Percentiles rank a stretch among this genome's conserved stretches.
Evolutionary conservation across 2,329 filamentous ascomycete genomes (phyloP).

Genomic region (Ceratocystis smalleyi): DNA sequence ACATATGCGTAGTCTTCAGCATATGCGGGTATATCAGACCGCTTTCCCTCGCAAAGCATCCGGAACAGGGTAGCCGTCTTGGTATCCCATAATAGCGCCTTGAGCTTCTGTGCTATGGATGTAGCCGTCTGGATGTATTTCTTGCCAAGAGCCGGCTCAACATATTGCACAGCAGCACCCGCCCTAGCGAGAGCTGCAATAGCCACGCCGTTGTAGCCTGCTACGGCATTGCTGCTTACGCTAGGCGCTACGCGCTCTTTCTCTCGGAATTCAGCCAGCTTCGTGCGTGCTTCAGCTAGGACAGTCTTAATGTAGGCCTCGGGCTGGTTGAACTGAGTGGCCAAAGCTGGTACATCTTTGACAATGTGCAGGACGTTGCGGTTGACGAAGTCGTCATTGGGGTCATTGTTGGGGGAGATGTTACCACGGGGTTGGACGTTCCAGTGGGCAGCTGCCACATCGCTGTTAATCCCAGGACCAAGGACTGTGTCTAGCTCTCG

Average conservation of each 20-base stretch:
- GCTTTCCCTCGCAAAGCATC: slow-evolving; percentile 53
- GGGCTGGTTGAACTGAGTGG: slow-evolving; percentile 57
- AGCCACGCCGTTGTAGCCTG: slow-evolving; percentile 76
- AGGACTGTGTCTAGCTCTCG: slow-evolving; percentile 72
- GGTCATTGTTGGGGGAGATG: slow-evolving; percentile 64
- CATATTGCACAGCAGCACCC: slow-evolving; percentile 47
- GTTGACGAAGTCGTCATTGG: slow-evolving; percentile 85
- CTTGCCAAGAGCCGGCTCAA: slow-evolving; percentile 41
- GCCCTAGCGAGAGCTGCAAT: slow-evolving; percentile 69
- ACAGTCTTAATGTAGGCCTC: slow-evolving; percentile 52
- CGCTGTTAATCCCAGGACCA: slow-evolving; percentile 35
- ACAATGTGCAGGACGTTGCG: slow-evolving; percentile 74
- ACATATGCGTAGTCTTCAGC: slow-evolving; percentile 92
- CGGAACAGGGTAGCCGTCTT: slow-evolving; percentile 50
- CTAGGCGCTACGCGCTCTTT: slow-evolving; percentile 59
- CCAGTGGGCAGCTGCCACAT: slow-evolving; percentile 70
- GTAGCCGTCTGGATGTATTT: slow-evolving; percentile 51
- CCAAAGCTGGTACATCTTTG: slow-evolving; percentile 51
- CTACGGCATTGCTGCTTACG: slow-evolving; percentile 76
- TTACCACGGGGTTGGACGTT: slow-evolving; percentile 75
- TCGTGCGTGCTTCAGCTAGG: slow-evolving; percentile 49
- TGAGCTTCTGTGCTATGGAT: slow-evolving; percentile 57
- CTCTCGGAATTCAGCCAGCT: slow-evolving; percentile 56
- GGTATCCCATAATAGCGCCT: slow-evolving; percentile 54
- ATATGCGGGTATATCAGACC: slow-evolving; percentile 44